A percentile compares a stretch with the other conserved stretches of the same genome.
These are phyloP conservation scores for Ustilago xerochloae DNA, from an alignment of 1,284 basidiomycete genomes.

Conservation along the genomic window DNA sequence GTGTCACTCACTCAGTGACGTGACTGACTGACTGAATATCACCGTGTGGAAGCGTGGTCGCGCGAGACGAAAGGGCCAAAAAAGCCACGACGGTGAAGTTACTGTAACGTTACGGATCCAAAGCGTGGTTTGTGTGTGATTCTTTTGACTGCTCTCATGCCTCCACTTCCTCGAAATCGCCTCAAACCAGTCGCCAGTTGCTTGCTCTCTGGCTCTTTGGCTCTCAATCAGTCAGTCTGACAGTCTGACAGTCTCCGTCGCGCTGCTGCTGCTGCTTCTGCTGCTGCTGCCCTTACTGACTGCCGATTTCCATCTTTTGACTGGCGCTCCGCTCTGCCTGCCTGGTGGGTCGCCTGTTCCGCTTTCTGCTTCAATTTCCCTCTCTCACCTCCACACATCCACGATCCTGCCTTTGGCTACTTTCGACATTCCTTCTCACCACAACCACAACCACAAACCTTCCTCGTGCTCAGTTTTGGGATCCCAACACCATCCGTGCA, in stretches of 20 bases:
- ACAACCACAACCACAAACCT: slow-evolving; percentile 16
- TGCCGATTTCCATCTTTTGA: too few relatives aligned
- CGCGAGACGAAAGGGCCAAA: too few relatives aligned
- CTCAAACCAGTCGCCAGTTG: too few relatives aligned
- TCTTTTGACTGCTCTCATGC: slow-evolving; percentile 24
- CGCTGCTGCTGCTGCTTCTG: neutral
- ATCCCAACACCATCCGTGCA: slow-evolving; percentile 8
- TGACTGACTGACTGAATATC: too few relatives aligned
- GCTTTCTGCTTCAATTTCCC: neutral
- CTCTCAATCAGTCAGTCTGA: neutral
- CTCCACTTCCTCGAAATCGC: too few relatives aligned
- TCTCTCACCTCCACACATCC: slow-evolving; percentile 37
- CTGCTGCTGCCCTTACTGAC: slow-evolving; percentile 1
- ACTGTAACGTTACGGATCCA: too few relatives aligned
- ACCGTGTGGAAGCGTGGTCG: too few relatives aligned
- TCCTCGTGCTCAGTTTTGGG: neutral
- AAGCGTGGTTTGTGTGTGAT: neutral
- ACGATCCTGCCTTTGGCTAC: neutral
- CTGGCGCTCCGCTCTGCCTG: too few relatives aligned
- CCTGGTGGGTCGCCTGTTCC: neutral
- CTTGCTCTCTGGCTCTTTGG: neutral
- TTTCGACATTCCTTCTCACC: slow-evolving; percentile 37
- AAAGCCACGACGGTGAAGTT: too few relatives aligned
- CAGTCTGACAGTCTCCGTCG: neutral
- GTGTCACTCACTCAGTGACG: too few relatives aligned